Percentiles rank a stretch among this genome's conserved stretches.
Evolutionary conservation across 305 asterid species (phyloP).

Genomic region (Fraxinus velutina): DNA sequence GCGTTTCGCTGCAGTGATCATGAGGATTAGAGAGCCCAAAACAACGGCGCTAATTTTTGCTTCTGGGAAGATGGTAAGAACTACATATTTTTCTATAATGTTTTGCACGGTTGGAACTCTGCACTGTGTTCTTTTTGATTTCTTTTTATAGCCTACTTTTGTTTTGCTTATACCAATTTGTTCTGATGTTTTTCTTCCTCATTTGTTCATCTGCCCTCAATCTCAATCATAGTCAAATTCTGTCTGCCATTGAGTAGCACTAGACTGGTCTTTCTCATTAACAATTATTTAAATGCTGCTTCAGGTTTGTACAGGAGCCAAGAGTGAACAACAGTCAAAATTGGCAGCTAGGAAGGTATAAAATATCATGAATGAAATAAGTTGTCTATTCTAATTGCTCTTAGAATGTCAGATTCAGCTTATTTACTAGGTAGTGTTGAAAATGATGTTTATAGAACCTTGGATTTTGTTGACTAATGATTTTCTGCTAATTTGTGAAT

Average conservation of each 20-base stretch:
- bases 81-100: background rate
- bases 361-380: background rate
- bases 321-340: slow-evolving; percentile 72
- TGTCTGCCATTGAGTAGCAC: background rate
- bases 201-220: background rate
- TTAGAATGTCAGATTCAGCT: background rate
- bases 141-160: background rate
- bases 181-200: background rate
- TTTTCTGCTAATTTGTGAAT: slow-evolving; percentile 6
- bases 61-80: slow-evolving; percentile 81
- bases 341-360: slow-evolving; percentile 71
- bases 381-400: background rate
- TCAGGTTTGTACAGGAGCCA: slow-evolving; percentile 78
- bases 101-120: background rate
- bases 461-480: background rate
- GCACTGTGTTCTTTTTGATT: background rate
- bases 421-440: background rate
- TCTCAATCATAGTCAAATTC: background rate
- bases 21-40: slow-evolving; percentile 86
- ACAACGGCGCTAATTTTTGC: slow-evolving; percentile 83
- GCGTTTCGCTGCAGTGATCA: slow-evolving; percentile 95
- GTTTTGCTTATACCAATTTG: background rate
- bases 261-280: background rate
- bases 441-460: slow-evolving; percentile 1
- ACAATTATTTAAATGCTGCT: slow-evolving; percentile 15